These are phyloP conservation scores for Vitis hybrid DNA, from an alignment of 177 flowering plant genomes.

Conservation along the genomic window DNA sequence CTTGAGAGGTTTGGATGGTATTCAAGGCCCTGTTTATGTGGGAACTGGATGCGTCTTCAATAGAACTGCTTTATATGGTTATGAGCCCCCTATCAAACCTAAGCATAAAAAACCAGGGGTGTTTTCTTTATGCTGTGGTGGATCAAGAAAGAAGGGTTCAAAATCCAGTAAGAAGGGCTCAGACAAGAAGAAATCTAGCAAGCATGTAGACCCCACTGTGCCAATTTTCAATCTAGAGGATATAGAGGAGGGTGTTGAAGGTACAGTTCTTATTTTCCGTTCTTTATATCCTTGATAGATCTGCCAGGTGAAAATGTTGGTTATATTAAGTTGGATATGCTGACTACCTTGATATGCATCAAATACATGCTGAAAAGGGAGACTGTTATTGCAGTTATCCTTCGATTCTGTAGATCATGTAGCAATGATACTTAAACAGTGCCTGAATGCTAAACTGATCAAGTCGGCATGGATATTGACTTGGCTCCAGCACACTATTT, in stretches of 20 bases:
- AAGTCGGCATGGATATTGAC: background rate
- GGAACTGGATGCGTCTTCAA: constrained; percentile 98
- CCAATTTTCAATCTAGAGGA: constrained; percentile 85
- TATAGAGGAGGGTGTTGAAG: constrained; percentile 89
- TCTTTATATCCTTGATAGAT: background rate
- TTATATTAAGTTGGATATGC: background rate
- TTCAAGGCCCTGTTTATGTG: constrained; percentile 98
- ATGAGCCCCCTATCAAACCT: constrained; percentile 84
- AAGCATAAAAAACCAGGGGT: constrained; percentile 60
- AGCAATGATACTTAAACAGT: background rate
- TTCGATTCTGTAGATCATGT: background rate
- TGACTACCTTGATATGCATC: background rate
- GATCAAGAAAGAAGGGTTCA: constrained; percentile 62
- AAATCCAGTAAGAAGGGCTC: constrained; percentile 65
- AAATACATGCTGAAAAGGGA: background rate
- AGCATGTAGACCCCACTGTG: constrained; percentile 74
- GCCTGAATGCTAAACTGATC: background rate
- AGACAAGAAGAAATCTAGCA: constrained; percentile 69
- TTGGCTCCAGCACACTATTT: too few relatives aligned
- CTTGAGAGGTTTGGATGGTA: constrained; percentile 93
- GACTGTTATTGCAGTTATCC: background rate
- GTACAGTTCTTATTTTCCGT: constrained; percentile 26
- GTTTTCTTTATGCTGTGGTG: constrained; percentile 66
- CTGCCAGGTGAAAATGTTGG: background rate
- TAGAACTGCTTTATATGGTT: constrained; percentile 91